phyloP scores from a whole-genome alignment of 495 filamentous ascomycete genomes.

The Aeminium ludgeri region DNA sequence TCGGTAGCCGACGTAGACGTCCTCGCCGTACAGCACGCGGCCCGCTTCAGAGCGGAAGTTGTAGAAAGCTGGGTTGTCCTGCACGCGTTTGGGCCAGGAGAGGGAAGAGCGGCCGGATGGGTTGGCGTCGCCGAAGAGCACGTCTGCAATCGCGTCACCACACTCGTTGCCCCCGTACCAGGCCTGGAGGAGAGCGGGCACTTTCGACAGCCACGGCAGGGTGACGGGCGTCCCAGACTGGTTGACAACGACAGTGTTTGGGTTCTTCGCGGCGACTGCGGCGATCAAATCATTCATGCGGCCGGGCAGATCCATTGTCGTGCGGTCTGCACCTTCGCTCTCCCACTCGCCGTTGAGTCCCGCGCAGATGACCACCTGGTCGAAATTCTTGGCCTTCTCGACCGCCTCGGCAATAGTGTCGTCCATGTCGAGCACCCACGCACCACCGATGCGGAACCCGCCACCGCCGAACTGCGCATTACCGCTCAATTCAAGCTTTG shows the following conservation, averaged over 20 bases:
- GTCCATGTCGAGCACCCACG: slow-evolving; percentile 46
- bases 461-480: slow-evolving; percentile 41
- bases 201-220: slow-evolving; percentile 62
- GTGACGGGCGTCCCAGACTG: slow-evolving; percentile 72
- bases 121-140: slow-evolving; percentile 79
- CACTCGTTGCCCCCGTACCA: slow-evolving; percentile 68
- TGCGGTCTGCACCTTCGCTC: slow-evolving; percentile 72
- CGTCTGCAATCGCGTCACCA: slow-evolving; percentile 72
- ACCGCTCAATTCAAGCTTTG: slow-evolving; percentile 36
- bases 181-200: slow-evolving; percentile 43
- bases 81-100: slow-evolving; percentile 45
- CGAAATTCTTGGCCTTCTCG: slow-evolving; percentile 41
- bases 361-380: slow-evolving; percentile 64
- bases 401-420: slow-evolving; percentile 51
- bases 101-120: slow-evolving; percentile 54
- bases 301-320: slow-evolving; percentile 66
- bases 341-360: slow-evolving; percentile 78
- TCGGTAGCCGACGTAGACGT: slow-evolving; percentile 67
- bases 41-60: slow-evolving; percentile 68
- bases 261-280: slow-evolving; percentile 52
- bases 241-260: slow-evolving; percentile 59
- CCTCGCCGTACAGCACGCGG: slow-evolving; percentile 62
- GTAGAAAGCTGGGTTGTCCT: slow-evolving; percentile 60
- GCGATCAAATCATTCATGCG: slow-evolving; percentile 60
- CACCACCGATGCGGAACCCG: slow-evolving; percentile 64